phyloP scores from a whole-genome alignment of 2,329 filamentous ascomycete genomes.

The Meredithiella fracta region DNA sequence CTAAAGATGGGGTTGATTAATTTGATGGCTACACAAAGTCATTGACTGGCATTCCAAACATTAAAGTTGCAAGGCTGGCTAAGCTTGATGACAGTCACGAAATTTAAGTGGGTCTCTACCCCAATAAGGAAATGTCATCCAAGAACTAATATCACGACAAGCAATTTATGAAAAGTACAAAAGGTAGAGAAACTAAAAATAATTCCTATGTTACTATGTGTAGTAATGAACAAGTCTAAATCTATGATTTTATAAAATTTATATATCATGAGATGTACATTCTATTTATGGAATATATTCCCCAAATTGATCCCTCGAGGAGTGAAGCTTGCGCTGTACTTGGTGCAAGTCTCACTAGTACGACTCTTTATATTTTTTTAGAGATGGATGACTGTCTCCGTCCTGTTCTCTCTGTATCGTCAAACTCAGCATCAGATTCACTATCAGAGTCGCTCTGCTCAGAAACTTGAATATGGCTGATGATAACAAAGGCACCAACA shows the following conservation, averaged over 20 bases:
- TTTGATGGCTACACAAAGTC: not conserved
- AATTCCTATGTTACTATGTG: too few species aligned
- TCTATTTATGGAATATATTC: too few species aligned
- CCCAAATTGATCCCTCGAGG: too few species aligned
- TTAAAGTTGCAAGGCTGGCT: not conserved
- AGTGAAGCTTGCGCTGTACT: too few species aligned
- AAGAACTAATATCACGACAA: not conserved
- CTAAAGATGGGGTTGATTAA: not conserved
- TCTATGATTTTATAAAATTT: not conserved
- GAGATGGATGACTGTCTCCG: not conserved
- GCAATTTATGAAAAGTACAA: too few species aligned
- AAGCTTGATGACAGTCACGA: not conserved
- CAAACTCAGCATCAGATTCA: not conserved
- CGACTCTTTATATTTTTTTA: not conserved
- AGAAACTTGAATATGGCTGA: conserved; percentile 9
- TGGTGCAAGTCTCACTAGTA: too few species aligned
- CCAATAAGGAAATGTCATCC: not conserved
- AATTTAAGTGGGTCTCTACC: not conserved
- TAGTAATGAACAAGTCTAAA: too few species aligned
- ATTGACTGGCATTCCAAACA: not conserved
- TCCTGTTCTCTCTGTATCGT: not conserved
- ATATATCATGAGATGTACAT: too few species aligned
- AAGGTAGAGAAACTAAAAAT: too few species aligned
- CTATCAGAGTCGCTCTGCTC: not conserved
- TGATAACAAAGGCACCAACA: conserved; percentile 11